Percentiles rank a stretch among this genome's conserved stretches.
These are phyloP conservation scores for Phialocephala sp. DNA, from an alignment of 2,329 filamentous ascomycete species.

Conservation along the genomic window DNA sequence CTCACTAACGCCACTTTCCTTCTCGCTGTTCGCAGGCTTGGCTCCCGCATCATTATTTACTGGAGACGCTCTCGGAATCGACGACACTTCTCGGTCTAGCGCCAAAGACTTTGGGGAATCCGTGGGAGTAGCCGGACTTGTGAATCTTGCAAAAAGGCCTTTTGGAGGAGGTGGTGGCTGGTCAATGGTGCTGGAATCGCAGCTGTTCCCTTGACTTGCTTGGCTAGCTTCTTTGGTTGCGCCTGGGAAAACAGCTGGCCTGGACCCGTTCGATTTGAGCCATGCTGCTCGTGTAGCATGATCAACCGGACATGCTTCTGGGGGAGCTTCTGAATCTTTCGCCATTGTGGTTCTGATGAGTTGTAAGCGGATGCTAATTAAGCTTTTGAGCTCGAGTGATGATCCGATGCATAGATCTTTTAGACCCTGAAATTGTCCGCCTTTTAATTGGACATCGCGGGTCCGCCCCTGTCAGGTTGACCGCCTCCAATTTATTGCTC, in stretches of 20 bases:
- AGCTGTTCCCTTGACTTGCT: slow-evolving; percentile 43
- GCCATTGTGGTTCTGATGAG: slow-evolving; percentile 30
- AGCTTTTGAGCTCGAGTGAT: slow-evolving; percentile 22
- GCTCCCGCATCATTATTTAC: slow-evolving; percentile 47
- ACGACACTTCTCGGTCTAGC: slow-evolving; percentile 75
- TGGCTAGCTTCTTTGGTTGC: slow-evolving; percentile 39
- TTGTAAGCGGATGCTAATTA: slow-evolving; percentile 1
- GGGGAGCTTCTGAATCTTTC: slow-evolving; percentile 38
- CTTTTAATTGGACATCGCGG: background rate
- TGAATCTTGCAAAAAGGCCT: slow-evolving; percentile 34
- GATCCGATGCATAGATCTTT: slow-evolving; percentile 27
- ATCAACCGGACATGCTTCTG: slow-evolving; percentile 80
- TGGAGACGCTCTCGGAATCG: slow-evolving; percentile 71
- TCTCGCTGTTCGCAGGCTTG: slow-evolving; percentile 73
- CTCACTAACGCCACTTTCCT: slow-evolving; percentile 71
- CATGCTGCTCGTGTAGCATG: slow-evolving; percentile 87
- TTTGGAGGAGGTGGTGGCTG: slow-evolving; percentile 46
- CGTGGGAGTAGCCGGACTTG: slow-evolving; percentile 23
- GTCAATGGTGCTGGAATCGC: slow-evolving; percentile 44
- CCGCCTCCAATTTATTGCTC: slow-evolving; percentile 20
- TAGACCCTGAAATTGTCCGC: slow-evolving; percentile 11
- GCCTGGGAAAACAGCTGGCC: slow-evolving; percentile 34
- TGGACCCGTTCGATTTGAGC: slow-evolving; percentile 57
- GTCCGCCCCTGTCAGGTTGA: background rate
- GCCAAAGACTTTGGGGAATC: slow-evolving; percentile 53